Evolutionary conservation across 192 early-diverging fungal genomes (phyloP), one percentile per base, ranked within the genome.

Genomic region (Coemansia sp.): DNA sequence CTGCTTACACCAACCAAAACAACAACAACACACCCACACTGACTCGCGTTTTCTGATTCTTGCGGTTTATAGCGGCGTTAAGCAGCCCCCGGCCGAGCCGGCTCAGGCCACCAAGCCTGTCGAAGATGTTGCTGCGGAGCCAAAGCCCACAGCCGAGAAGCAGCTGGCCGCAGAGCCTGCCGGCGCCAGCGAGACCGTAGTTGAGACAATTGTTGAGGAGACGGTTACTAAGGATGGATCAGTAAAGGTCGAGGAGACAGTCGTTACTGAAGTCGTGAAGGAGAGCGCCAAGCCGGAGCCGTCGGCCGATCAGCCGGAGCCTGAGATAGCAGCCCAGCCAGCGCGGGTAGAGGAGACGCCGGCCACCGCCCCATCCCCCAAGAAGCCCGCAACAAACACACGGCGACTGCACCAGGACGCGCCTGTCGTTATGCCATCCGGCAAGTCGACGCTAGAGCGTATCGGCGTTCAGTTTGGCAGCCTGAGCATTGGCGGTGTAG

Each of bases 391-490:
- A 12, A 34, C 67, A 4, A 70, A 31, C 35, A 38, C 81, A 17
- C 85, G 90, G 58, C 87, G 88, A 62, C 78, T 93, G 59, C 89
- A 89, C 49, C 94, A 96, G 63, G 89, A 93, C 64, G 85, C 85
- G 11, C 80, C 92, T 32, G 90, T 94, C 10, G 90, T 94, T 15
- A 91, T 96, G 85, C 90, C 92, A 10, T 67, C 72, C 34, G 81
- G 79, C 39, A 79, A 67, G 39, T 66, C 86, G 5, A 64, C 81
- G 28, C 52, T 90, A 8, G 81, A 82, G 26, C 74, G 82, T 29
- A 80, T 90, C 17, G 87, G 83, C 44, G 63, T 80, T 42, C 86
- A 89, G 60, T 94, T 94, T 79, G 92, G 92, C 19, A 90, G 86
- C 64, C 56, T 85, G 62, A 78, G 79, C 72, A 75, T 81, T 30